Evolutionary conservation across 441 rosid species (phyloP), one percentile per base, ranked within the genome.

Genomic region (Populus hybrid): DNA sequence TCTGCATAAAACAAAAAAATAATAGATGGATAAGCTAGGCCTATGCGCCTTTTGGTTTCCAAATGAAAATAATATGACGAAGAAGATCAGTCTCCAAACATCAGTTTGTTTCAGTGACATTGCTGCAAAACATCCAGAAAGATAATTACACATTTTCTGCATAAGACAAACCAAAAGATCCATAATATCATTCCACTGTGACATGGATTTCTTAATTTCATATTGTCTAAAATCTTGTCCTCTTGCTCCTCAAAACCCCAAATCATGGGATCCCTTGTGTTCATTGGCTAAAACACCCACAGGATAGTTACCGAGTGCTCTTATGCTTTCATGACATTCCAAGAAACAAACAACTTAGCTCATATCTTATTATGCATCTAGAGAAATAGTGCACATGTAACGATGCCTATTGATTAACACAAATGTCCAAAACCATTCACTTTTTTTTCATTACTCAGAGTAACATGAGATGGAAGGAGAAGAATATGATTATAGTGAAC

Each of bases 281-380:
- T 74, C 10, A 6, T 1, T 9, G 72, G 10, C 42, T 4, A 77
- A 35, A 42, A 71, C 11, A 42, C 26, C 57, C 14, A 10, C 8
- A 77, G 10, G 20, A 71, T 23, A 21, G 53, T n/a, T 32, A 40
- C 35, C 36, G 14, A 36, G 36, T 36, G 11, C 57, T 35, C 35
- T 4, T 20, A 46, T 71, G 38, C 79, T 70, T 26, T 61, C 40
- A 36, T 24, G 18, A 70, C 64, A 20, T 42, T 18, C 64, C 9
- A 67, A 72, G 57, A 64, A 70, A 53, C 23, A n/a, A 76, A 32
- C 67, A 76, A 23, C 23, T 10, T 35, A 26, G 32, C 53, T 76
- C 21, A 14, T 24, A 9, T 46, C 21, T 66, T 23, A 26, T 26
- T 18, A 75, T 65, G 18, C 64, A 9, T 40, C 36, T 12, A 23